Conservation (phyloP, 805 yeast genomes). For the Zygoascus biomembranicola region DNA sequence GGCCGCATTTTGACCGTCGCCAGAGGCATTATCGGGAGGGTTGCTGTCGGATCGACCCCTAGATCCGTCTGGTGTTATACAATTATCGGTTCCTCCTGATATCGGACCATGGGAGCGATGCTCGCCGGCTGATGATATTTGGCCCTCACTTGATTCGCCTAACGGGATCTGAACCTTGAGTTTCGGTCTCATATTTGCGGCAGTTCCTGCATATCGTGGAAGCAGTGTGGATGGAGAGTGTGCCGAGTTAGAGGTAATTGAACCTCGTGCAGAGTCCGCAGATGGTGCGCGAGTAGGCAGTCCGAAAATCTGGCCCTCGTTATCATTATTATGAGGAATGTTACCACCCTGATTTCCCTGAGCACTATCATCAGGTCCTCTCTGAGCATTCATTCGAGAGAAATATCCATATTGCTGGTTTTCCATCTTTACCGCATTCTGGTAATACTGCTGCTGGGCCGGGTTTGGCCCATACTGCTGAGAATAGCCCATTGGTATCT, state of each 20-base stretch:
- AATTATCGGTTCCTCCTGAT: not conserved
- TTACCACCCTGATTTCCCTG: not conserved
- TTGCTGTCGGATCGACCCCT: not conserved
- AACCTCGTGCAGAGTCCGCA: not conserved
- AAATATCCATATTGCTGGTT: not conserved
- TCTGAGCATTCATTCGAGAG: not conserved
- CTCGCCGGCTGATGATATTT: not conserved
- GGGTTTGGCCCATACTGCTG: not conserved
- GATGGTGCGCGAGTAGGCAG: not conserved
- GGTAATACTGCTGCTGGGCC: constrained; percentile 1
- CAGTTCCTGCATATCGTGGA: not conserved
- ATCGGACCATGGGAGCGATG: not conserved
- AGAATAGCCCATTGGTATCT: not conserved
- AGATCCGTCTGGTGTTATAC: not conserved
- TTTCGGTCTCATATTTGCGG: constrained; percentile 24
- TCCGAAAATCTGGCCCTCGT: not conserved
- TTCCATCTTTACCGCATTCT: not conserved
- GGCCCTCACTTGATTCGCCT: constrained; percentile 16
- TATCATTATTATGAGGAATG: not conserved
- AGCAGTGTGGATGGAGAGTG: not conserved
- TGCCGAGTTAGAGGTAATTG: not conserved
- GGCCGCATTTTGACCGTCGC: not conserved
- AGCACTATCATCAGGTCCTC: constrained; percentile 3
- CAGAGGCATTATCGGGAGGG: not conserved
- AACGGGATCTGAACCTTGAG: constrained; percentile 32